Evolutionary conservation across 805 yeast species (phyloP).

Genomic region (Pichia pseudocactophila): DNA sequence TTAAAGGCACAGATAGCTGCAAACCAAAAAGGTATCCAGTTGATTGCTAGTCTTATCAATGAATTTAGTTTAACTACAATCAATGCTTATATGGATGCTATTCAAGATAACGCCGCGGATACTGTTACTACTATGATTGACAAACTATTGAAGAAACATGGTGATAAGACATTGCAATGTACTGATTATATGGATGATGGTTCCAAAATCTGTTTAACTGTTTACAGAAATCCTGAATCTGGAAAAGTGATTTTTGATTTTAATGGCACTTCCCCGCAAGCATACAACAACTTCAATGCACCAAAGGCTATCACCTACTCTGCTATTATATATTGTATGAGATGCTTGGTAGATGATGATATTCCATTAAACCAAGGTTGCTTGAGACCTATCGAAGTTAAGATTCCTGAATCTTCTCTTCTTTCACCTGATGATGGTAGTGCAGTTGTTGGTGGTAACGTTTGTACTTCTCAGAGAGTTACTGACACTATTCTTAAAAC

Average conservation of each 20-base stretch:
- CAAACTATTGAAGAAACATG: constrained; percentile 35
- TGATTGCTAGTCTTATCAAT: constrained; percentile 48
- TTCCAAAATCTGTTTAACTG: constrained; percentile 46
- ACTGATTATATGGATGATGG: constrained; percentile 79
- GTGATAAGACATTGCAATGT: constrained; percentile 35
- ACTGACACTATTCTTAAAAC: constrained; percentile 86
- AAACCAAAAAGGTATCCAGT: constrained; percentile 71
- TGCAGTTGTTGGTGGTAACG: constrained; percentile 94
- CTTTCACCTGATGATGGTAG: constrained; percentile 75
- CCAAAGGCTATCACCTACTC: constrained; percentile 86
- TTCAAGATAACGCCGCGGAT: constrained; percentile 67
- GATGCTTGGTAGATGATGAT: constrained; percentile 77
- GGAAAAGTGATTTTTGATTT: constrained; percentile 73
- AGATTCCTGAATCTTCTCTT: constrained; percentile 52
- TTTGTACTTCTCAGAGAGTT: constrained; percentile 87
- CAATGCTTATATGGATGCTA: constrained; percentile 68
- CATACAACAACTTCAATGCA: constrained; percentile 85
- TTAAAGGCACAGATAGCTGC: constrained; percentile 84
- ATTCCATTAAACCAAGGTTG: constrained; percentile 95
- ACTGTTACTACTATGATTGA: constrained; percentile 54
- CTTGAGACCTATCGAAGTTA: constrained; percentile 63
- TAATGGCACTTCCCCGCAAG: constrained; percentile 77
- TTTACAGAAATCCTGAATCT: constrained; percentile 35
- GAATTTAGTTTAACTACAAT: constrained; percentile 58
- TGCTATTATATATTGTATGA: constrained; percentile 77